Conservation (phyloP, 1,284 basidiomycete genomes). For the Papiliotrema laurentii region DNA sequence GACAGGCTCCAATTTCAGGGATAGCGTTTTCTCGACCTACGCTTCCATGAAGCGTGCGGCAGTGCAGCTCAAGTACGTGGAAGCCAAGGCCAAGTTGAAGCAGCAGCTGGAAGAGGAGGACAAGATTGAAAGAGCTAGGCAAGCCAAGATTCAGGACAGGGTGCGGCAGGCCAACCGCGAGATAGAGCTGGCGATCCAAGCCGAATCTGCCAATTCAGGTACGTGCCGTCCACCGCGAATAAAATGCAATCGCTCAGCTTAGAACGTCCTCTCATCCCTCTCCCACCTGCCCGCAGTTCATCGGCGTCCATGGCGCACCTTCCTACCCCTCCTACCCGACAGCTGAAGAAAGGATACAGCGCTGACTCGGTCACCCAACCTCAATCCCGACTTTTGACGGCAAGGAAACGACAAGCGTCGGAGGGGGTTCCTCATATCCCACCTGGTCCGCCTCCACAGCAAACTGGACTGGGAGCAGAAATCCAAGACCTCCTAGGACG, state of each 20-base stretch:
- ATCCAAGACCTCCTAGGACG: not conserved
- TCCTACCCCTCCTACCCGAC: not conserved
- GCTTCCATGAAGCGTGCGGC: conserved; percentile 35
- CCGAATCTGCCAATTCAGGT: conserved; percentile 3
- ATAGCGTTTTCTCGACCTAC: conserved; percentile 35
- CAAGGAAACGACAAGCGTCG: not conserved
- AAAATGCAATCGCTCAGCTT: not conserved
- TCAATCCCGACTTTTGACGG: not conserved
- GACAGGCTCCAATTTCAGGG: conserved; percentile 20
- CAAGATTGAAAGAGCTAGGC: conserved; percentile 14
- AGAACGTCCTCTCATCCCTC: not conserved
- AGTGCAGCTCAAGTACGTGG: conserved; percentile 26
- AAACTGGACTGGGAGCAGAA: not conserved
- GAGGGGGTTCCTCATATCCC: not conserved
- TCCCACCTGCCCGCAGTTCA: not conserved
- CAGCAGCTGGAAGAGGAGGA: conserved; percentile 30
- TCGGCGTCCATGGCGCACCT: not conserved
- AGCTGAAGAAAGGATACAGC: not conserved
- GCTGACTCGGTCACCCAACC: not conserved
- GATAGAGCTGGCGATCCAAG: conserved; percentile 14
- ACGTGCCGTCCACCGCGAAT: not conserved
- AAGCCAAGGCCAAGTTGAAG: conserved; percentile 31
- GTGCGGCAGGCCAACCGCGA: conserved; percentile 21
- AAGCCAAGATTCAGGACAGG: conserved; percentile 23
- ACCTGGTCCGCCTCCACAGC: not conserved